phyloP scores from a whole-genome alignment of 805 yeast species.

The Pichia occidentalis region DNA sequence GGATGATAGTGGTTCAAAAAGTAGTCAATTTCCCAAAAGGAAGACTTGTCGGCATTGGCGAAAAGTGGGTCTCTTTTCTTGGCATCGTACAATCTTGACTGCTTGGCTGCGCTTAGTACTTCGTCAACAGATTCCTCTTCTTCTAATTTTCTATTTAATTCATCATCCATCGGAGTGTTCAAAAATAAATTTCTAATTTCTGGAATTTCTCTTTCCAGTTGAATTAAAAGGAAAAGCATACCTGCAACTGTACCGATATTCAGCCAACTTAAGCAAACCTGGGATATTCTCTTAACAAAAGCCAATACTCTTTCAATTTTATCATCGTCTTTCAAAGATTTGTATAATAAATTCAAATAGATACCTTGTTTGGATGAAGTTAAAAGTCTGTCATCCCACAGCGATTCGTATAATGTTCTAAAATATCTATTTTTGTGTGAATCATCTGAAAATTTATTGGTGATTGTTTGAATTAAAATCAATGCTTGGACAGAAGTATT shows the following conservation, averaged over 20 bases:
- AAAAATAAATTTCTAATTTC: constrained; percentile 57
- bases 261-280: constrained; percentile 78
- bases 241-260: constrained; percentile 86
- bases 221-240: constrained; percentile 65
- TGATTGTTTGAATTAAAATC: constrained; percentile 75
- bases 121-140: constrained; percentile 31
- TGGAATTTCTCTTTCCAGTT: constrained; percentile 59
- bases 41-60: constrained; percentile 77
- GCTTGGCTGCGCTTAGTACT: constrained; percentile 21
- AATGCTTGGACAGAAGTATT: constrained; percentile 92
- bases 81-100: constrained; percentile 54
- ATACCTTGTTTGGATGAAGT: constrained; percentile 91
- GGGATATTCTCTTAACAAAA: constrained; percentile 84
- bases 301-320: constrained; percentile 67
- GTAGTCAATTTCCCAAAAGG: constrained; percentile 80
- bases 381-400: constrained; percentile 76
- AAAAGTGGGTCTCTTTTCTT: constrained; percentile 87
- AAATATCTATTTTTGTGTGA: constrained; percentile 57
- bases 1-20: constrained; percentile 87
- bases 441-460: constrained; percentile 40
- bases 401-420: constrained; percentile 82
- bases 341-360: constrained; percentile 78
- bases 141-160: constrained; percentile 40
- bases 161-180: constrained; percentile 47
- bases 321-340: constrained; percentile 68